Evolutionary conservation across 2,329 filamentous ascomycete species (phyloP), one percentile per base, ranked within the genome.

Genomic region (Cladophialophora bantiana): DNA sequence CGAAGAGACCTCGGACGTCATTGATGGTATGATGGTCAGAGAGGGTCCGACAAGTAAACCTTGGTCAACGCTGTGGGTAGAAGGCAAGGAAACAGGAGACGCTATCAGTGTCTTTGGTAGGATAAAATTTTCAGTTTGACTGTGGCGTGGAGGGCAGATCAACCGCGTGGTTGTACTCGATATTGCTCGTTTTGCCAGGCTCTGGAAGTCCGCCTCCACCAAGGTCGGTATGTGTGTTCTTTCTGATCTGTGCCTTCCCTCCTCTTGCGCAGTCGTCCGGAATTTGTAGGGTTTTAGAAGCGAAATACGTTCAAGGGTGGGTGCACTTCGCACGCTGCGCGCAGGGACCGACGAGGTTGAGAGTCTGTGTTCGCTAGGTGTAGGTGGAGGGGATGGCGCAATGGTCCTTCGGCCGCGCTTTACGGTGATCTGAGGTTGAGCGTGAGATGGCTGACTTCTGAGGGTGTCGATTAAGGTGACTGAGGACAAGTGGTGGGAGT

Each of bases 1-100:
- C 32, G 58, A 59, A 13, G 69, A 62, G n/a, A 57, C 42, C 56
- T 69, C 67, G 65, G 68, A 64, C 58, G 69, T 67, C 69, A 71
- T 71, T 64, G 61, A 53, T 52, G 59, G 40, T 36, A 32, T 31
- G 34, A 40, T n/a, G n/a, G 32, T 42, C 12, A 20, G 64, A 15
- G 20, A 34, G 45, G 31, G 54, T 48, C 10, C 35, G 53, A 52
- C 31, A 50, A 31, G 6, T 15, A 38, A 18, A 31, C 18, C 35
- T 20, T 15, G 13, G 13, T 42, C 31, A 45, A 18, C 26, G n/a
- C 31, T 31, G 38, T 18, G 38, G 57, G 18, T 31, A 50, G n/a
- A 18, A 18, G 12, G n/a, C 2, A 26, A 34, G 26, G 32, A 45
- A 58, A 54, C 34, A 48, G 38, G 36, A 40, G 50, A 57, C 52